phyloP scores from a whole-genome alignment of 2,329 filamentous ascomycete species.

The Venturia nashicola region DNA sequence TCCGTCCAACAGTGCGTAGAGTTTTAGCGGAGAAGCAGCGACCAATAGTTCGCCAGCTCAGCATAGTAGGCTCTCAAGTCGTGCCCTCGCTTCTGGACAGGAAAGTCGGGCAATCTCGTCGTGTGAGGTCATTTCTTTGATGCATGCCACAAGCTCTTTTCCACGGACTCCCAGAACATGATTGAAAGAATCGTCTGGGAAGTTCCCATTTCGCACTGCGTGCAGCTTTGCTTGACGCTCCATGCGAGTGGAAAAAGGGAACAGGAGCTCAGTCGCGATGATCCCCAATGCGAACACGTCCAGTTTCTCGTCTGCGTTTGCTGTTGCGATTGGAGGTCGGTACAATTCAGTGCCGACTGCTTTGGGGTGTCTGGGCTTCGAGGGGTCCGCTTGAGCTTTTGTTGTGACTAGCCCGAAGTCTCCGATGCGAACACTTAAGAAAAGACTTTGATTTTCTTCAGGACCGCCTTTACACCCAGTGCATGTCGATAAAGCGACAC shows the following conservation, averaged over 20 bases:
- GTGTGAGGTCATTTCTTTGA: background rate
- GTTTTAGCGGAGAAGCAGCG: background rate
- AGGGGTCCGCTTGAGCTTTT: conserved; percentile 25
- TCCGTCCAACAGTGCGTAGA: background rate
- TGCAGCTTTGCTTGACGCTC: conserved; percentile 1
- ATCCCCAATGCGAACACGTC: conserved; percentile 52
- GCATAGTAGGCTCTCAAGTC: conserved; percentile 1
- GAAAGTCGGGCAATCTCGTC: background rate
- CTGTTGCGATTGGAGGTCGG: conserved; percentile 28
- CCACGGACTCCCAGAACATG: background rate
- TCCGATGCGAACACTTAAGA: conserved; percentile 49
- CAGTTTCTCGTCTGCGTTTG: conserved; percentile 35
- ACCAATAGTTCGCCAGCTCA: background rate
- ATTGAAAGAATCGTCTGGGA: background rate
- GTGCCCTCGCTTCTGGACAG: background rate
- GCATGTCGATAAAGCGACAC: conserved; percentile 35
- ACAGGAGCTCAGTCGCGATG: conserved; percentile 49
- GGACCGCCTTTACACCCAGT: conserved; percentile 26
- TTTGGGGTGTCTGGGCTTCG: conserved; percentile 16
- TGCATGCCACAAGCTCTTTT: background rate
- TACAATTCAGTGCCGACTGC: conserved; percentile 52
- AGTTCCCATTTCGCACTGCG: background rate
- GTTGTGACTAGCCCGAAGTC: conserved; percentile 56
- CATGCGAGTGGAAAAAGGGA: conserved; percentile 31
- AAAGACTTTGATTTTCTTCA: conserved; percentile 20